phyloP scores from a whole-genome alignment of 1,284 basidiomycete species.

The Pseudozyma sp. region DNA sequence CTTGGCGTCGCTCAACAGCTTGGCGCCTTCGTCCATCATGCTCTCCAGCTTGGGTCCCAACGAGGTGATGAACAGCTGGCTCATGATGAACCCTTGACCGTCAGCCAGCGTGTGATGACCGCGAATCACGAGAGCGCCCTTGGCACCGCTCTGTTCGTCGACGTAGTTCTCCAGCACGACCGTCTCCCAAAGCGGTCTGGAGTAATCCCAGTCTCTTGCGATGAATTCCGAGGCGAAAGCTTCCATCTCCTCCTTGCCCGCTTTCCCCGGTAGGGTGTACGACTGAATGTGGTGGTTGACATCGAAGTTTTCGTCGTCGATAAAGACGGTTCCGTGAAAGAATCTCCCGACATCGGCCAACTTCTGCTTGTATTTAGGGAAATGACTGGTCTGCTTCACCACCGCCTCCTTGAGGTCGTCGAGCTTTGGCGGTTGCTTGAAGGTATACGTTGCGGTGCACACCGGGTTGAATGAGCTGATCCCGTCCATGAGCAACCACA shows the following conservation, averaged over 20 bases:
- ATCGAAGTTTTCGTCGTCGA: conserved; percentile 52
- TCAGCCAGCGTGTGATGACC: conserved; percentile 65
- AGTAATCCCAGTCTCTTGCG: conserved; percentile 58
- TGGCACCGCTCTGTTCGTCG: conserved; percentile 43
- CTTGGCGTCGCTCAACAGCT: conserved; percentile 51
- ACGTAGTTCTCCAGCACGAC: conserved; percentile 58
- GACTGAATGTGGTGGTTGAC: conserved; percentile 43
- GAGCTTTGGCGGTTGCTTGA: conserved; percentile 42
- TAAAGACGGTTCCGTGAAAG: conserved; percentile 57
- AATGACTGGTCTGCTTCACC: conserved; percentile 40
- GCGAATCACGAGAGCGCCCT: conserved; percentile 56
- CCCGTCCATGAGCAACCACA: conserved; percentile 55
- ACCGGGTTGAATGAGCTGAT: conserved; percentile 61
- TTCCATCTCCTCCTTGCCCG: conserved; percentile 60
- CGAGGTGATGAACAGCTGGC: conserved; percentile 59
- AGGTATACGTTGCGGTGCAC: conserved; percentile 60
- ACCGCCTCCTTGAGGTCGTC: conserved; percentile 40
- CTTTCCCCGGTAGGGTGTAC: conserved; percentile 41
- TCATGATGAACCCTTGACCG: conserved; percentile 66
- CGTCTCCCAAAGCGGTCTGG: conserved; percentile 58
- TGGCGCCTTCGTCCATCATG: conserved; percentile 54
- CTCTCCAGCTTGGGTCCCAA: conserved; percentile 60
- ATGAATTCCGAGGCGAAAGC: conserved; percentile 57
- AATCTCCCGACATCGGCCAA: conserved; percentile 49
- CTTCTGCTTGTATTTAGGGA: conserved; percentile 62